phyloP scores from a whole-genome alignment of 495 filamentous ascomycete species.

The Penicillium tannophilum region DNA sequence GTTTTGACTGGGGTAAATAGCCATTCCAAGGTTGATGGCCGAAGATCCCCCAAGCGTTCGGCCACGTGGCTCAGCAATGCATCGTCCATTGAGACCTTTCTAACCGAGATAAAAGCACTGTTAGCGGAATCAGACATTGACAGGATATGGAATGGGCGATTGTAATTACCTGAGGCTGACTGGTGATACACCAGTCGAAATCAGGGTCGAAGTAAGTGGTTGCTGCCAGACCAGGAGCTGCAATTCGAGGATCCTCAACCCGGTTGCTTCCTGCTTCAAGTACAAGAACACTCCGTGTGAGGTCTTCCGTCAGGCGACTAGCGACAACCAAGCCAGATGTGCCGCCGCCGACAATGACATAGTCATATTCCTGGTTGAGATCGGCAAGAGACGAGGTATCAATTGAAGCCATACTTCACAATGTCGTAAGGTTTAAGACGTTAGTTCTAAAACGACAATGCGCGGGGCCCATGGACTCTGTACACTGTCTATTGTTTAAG shows the following conservation, averaged over 20 bases:
- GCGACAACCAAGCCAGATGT: constrained; percentile 5
- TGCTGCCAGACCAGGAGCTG: constrained; percentile 41
- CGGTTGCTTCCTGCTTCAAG: constrained; percentile 53
- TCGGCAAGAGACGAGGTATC: constrained; percentile 7
- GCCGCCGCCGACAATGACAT: constrained; percentile 18
- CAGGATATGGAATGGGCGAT: too few relatives aligned
- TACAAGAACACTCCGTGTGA: constrained; percentile 30
- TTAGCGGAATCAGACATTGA: background rate
- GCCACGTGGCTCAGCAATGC: constrained; percentile 41
- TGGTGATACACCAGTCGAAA: constrained; percentile 56
- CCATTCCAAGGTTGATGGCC: constrained; percentile 54
- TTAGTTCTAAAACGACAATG: background rate
- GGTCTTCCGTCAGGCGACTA: constrained; percentile 1
- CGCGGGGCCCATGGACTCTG: background rate
- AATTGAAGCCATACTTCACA: constrained; percentile 1
- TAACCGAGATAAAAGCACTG: background rate
- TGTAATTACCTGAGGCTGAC: constrained; percentile 45
- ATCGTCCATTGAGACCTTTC: constrained; percentile 27
- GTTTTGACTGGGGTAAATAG: constrained; percentile 39
- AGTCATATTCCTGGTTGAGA: constrained; percentile 7
- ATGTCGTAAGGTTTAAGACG: background rate
- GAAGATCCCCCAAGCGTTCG: constrained; percentile 58
- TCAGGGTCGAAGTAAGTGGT: constrained; percentile 44
- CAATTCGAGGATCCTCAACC: constrained; percentile 40
- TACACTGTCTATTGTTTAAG: background rate